Evolutionary conservation across 2,329 filamentous ascomycete genomes (phyloP), one percentile per base, ranked within the genome.

Genomic region (Nemania sp.): DNA sequence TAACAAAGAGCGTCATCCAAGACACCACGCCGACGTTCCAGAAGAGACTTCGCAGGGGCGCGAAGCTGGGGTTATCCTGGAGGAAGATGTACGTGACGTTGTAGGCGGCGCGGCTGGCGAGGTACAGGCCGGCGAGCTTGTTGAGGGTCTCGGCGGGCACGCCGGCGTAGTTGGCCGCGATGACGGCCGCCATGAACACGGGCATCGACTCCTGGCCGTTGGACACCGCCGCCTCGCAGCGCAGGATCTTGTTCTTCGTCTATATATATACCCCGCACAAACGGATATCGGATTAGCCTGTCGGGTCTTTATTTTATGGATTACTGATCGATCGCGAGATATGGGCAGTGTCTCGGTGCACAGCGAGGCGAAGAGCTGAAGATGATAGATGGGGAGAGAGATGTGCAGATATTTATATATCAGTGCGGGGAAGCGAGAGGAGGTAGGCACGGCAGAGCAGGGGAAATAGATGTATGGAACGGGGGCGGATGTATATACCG

Each of bases 141-240:
- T 80, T 80, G 59, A 79, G 62, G 22, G 62, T 65, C n/a, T 54
- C 45, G 11, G 61, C 55, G 11, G 70, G 61, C 3, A 80, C 69
- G 19, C 72, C 70, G 5, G 76, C 69, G n/a, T 67, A 63, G 63
- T 78, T 80, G 58, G 73, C 77, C 14, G 77, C 77, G 31, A 75
- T 67, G 15, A 81, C 70, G 34, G 66, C 72, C 3, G 51, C 54
- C 14, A 57, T 34, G 39, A 61, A 66, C 34, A 65, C 17, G 33
- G 39, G 22, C 19, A 66, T 20, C 6, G 59, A 62, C 45, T 66
- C 64, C 30, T 49, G 46, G 28, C 47, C 62, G 51, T 66, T 66
- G 34, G 56, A 45, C 6, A 44, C 37, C 5, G 62, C 62, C 2
- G 57, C 58, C 20, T 64, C 54, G 34, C 46, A 51, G 34, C 63